These are phyloP conservation scores for Debaryomyces singareniensis DNA, from an alignment of 1,139 yeast species.

Conservation along the genomic window DNA sequence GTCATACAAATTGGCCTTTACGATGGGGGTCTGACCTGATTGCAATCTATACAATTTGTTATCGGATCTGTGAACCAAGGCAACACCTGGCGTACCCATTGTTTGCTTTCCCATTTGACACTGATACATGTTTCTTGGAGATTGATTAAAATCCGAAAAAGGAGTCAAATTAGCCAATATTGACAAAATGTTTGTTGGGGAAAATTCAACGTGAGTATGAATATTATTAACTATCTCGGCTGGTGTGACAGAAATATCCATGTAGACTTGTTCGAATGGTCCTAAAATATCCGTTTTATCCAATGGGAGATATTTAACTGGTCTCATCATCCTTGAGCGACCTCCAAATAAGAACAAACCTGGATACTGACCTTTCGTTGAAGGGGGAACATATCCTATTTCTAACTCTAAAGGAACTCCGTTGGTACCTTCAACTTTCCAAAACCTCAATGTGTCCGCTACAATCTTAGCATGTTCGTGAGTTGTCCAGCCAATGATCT, in stretches of 20 bases:
- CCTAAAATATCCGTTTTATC: constrained; percentile 84
- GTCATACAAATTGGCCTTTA: constrained; percentile 87
- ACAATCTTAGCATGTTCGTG: constrained; percentile 82
- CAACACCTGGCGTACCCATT: constrained; percentile 99
- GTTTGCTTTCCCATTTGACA: constrained; percentile 99
- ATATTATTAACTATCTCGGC: constrained; percentile 76
- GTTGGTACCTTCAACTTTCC: constrained; percentile 82
- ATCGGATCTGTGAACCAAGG: constrained; percentile 85
- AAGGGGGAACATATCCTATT: constrained; percentile 93
- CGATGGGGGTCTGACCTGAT: constrained; percentile 96
- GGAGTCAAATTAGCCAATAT: constrained; percentile 96
- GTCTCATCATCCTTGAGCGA: constrained; percentile 92
- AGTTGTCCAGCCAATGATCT: constrained; percentile 88
- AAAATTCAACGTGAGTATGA: constrained; percentile 89
- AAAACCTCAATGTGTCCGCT: constrained; percentile 84
- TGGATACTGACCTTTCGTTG: constrained; percentile 93
- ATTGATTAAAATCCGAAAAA: constrained; percentile 95
- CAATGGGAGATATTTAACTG: constrained; percentile 83
- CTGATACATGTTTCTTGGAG: constrained; percentile 99
- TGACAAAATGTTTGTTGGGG: constrained; percentile 91
- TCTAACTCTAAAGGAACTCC: constrained; percentile 82
- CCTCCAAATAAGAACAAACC: constrained; percentile 91
- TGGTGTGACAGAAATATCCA: constrained; percentile 94
- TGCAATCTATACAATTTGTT: constrained; percentile 90
- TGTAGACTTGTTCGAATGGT: constrained; percentile 96